phyloP scores from a whole-genome alignment of 2,329 filamentous ascomycete genomes.

The Monilinia polystroma region DNA sequence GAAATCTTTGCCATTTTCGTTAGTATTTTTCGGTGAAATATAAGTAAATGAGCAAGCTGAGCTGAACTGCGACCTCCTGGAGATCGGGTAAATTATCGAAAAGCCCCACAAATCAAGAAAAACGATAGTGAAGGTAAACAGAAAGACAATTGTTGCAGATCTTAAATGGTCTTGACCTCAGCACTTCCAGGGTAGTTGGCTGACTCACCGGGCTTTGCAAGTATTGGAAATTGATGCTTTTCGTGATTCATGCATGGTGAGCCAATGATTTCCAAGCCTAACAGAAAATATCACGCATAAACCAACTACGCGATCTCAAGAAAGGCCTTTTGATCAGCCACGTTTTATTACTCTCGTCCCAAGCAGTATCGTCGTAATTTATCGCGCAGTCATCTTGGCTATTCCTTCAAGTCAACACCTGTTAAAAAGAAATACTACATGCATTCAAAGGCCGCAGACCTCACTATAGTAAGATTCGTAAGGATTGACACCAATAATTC shows the following conservation, averaged over 20 bases:
- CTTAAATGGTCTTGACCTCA: constrained; percentile 3
- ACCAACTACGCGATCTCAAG: background rate
- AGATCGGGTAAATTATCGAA: background rate
- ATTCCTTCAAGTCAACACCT: background rate
- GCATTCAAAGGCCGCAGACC: constrained; percentile 7
- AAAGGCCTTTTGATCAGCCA: background rate
- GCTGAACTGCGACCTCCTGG: background rate
- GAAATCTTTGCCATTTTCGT: no score
- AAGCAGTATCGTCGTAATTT: background rate
- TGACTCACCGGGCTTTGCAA: background rate
- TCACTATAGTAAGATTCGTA: background rate
- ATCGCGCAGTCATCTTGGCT: background rate
- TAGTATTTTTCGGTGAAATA: no score
- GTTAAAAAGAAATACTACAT: constrained; percentile 3
- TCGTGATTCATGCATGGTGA: background rate
- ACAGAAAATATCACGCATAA: background rate
- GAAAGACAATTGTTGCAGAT: background rate
- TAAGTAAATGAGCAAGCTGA: background rate
- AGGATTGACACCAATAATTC: background rate
- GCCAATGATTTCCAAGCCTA: background rate
- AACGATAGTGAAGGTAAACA: background rate
- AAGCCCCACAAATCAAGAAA: background rate
- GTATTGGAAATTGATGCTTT: background rate
- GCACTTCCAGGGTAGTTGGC: background rate
- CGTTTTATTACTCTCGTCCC: background rate